Evolutionary conservation across 768 basidiomycete species (phyloP).

Genomic region (Cantharellus anzutake): DNA sequence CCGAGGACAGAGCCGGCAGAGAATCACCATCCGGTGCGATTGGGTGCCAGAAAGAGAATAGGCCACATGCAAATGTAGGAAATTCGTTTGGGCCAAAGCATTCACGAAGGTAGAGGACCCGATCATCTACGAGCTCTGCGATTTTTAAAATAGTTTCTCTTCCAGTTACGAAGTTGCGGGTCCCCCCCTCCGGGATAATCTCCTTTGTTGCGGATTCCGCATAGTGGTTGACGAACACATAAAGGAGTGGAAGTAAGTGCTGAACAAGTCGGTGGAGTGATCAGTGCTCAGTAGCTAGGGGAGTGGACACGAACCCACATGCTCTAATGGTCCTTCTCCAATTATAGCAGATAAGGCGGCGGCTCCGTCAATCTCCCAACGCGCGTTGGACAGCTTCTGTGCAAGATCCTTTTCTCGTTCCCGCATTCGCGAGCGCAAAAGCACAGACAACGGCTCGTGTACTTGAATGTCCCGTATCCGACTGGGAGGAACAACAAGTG

Average conservation of each 20-base stretch:
- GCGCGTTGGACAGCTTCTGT: not conserved
- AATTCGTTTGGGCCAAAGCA: not conserved
- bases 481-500: not conserved
- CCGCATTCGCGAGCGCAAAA: not conserved
- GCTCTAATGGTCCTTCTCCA: not conserved
- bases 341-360: not conserved
- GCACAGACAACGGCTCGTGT: not conserved
- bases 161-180: not conserved
- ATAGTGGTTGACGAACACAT: not conserved
- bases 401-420: not conserved
- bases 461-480: not conserved
- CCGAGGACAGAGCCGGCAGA: too few species aligned
- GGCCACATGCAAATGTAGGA: not conserved
- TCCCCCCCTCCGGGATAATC: not conserved
- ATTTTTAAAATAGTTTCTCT: not conserved
- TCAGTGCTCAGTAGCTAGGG: not conserved
- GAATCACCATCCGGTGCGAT: too few species aligned
- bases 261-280: not conserved
- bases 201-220: not conserved
- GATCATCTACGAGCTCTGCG: not conserved
- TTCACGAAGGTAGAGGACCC: not conserved
- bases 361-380: not conserved
- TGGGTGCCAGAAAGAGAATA: not conserved
- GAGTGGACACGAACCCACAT: not conserved
- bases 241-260: not conserved